Conservation (phyloP, 2,329 filamentous ascomycete species). For the Fusarium sp. region DNA sequence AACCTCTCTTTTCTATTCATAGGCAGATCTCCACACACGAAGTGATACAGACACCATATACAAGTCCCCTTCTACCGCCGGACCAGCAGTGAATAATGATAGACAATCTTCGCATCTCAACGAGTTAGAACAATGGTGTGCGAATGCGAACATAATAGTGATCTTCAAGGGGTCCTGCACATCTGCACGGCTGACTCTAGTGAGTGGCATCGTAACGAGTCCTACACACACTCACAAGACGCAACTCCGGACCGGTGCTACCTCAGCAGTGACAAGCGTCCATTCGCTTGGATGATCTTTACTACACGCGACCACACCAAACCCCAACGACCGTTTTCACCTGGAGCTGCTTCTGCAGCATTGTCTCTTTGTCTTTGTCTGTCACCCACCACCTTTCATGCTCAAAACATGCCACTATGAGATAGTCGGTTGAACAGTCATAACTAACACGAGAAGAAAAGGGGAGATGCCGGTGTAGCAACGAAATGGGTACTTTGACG, state of each 20-base stretch:
- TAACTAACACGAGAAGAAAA: conserved; percentile 19
- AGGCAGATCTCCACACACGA: too few species aligned
- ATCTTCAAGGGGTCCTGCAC: conserved; percentile 32
- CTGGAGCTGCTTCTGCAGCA: conserved; percentile 35
- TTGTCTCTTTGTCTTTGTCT: neutral
- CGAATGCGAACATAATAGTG: conserved; percentile 7
- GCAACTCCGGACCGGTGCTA: conserved; percentile 27
- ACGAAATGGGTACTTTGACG: conserved; percentile 8
- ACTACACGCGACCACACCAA: conserved; percentile 41
- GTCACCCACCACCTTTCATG: conserved; percentile 16
- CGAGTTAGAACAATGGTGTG: conserved; percentile 2
- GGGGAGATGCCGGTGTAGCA: neutral
- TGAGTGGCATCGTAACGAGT: neutral
- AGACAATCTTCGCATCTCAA: conserved; percentile 9
- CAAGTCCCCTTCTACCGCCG: conserved; percentile 13
- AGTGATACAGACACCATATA: neutral
- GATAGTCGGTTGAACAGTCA: conserved; percentile 17
- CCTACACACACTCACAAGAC: neutral
- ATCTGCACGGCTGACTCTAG: conserved; percentile 15
- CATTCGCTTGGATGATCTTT: conserved; percentile 40
- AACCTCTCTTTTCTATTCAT: neutral
- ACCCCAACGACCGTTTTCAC: conserved; percentile 38
- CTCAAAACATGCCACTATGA: conserved; percentile 21
- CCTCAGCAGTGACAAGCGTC: conserved; percentile 18
- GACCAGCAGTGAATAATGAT: neutral